Evolutionary conservation across 768 basidiomycete genomes (phyloP), one percentile per base, ranked within the genome.

Genomic region (Porphyrellus cyaneotinctus): DNA sequence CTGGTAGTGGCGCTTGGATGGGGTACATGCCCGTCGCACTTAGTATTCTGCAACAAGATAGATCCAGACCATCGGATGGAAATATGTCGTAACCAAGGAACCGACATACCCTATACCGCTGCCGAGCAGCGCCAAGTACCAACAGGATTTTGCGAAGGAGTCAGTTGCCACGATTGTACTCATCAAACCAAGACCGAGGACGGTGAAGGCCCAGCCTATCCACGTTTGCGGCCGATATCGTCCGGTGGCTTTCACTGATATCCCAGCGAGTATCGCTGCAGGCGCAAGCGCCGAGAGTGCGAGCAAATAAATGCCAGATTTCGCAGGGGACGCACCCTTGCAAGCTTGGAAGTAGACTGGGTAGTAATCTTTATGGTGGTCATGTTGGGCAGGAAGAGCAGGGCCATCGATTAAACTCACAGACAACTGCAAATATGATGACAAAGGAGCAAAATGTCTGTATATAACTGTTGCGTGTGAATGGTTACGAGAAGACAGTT

Each of bases 341-440:
- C 69, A 71, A 1, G 75, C 74, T 56, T 78, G 76, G 54, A 74
- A 78, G 59, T 72, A 78, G 11, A 75, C 70, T 2, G 74, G 74
- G 5, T 73, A 38, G 4, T n/a, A 22, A 18, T 46, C 33, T 46
- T 17, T 8, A 18, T 1, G 30, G 17, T 26, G 17, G 42, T 33
- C 7, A 14, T 17, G 20, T 35, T 17, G 14, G n/a, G 47, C 14
- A 45, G 54, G 12, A 12, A 35, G 33, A 14, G 22, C 8, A 9
- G 9, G 4, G 5, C 31, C 13, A 47, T 35, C 14, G 30, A 45
- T 22, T 26, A 12, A 30, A 50, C 56, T 51, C 47, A 70, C 69
- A 72, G 10, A 64, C 52, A 20, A 52, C 35, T 3, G 58, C 35
- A 4, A 2, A 45, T 3, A 18, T 17, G 13, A 22, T n/a, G 8